These are phyloP conservation scores for Aspergillus sp. DNA, from an alignment of 2,329 filamentous ascomycete genomes.

Conservation along the genomic window DNA sequence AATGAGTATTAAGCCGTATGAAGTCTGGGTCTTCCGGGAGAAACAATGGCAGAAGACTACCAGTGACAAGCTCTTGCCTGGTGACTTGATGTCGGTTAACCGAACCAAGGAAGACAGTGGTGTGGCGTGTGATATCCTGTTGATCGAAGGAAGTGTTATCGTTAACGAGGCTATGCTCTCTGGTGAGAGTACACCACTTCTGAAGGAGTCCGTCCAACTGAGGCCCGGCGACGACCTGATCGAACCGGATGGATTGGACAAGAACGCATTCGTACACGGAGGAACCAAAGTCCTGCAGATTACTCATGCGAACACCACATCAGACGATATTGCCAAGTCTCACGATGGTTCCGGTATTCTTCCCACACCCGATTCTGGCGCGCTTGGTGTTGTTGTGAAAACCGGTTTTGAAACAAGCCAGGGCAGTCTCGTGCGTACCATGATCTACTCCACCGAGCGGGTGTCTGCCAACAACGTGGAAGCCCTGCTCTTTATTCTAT, in stretches of 20 bases:
- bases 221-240: slow-evolving; percentile 77
- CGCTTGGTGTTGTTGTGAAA: slow-evolving; percentile 91
- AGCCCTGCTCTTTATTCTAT: slow-evolving; percentile 95
- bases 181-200: slow-evolving; percentile 91
- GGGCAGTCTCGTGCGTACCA: slow-evolving; percentile 93
- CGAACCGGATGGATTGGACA: slow-evolving; percentile 89
- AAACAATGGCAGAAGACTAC: slow-evolving; percentile 85
- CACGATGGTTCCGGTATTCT: slow-evolving; percentile 75
- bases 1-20: slow-evolving; percentile 99
- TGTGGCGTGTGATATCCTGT: slow-evolving; percentile 93
- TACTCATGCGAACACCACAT: slow-evolving; percentile 76
- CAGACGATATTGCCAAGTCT: slow-evolving; percentile 62
- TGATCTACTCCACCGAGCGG: slow-evolving; percentile 99
- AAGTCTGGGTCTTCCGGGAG: slow-evolving; percentile 85
- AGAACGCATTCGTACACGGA: slow-evolving; percentile 94
- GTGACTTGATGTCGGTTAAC: slow-evolving; percentile 87
- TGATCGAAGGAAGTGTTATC: slow-evolving; percentile 93
- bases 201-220: slow-evolving; percentile 94
- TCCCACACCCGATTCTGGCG: slow-evolving; percentile 86
- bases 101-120: slow-evolving; percentile 96
- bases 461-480: slow-evolving; percentile 98
- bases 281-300: slow-evolving; percentile 97
- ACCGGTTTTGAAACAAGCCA: slow-evolving; percentile 99
- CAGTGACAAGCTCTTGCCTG: slow-evolving; percentile 89
- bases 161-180: slow-evolving; percentile 99